Evolutionary conservation across 306 rosid species (phyloP).

Genomic region (Medicago arabica): DNA sequence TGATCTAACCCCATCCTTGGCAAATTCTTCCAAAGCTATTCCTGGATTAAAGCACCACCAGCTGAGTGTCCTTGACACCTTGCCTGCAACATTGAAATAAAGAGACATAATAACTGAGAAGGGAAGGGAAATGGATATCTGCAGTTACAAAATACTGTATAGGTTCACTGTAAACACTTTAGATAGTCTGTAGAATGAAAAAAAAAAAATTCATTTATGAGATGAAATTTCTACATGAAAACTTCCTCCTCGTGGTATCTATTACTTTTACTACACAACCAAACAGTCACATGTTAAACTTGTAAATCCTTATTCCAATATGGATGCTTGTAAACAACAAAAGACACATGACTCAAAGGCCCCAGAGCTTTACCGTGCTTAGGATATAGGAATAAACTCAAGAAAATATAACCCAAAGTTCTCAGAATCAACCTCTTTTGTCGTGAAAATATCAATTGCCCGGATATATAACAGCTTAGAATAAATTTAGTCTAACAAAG

Average conservation of each 20-base stretch:
- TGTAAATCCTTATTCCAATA: slow-evolving; percentile 28
- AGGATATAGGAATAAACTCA: slow-evolving; percentile 25
- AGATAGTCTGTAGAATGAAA: slow-evolving; percentile 28
- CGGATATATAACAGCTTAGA: neutral
- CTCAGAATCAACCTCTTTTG: slow-evolving; percentile 17
- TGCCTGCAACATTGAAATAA: slow-evolving; percentile 59
- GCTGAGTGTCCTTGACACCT: slow-evolving; percentile 83
- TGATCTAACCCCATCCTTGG: slow-evolving; percentile 72
- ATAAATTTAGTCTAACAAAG: neutral
- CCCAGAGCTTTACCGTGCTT: slow-evolving; percentile 18
- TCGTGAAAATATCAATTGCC: slow-evolving; percentile 4
- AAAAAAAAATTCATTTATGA: slow-evolving; percentile 28
- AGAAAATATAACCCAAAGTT: slow-evolving; percentile 16
- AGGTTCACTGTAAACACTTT: slow-evolving; percentile 30
- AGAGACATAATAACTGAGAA: slow-evolving; percentile 39
- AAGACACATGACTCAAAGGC: slow-evolving; percentile 24
- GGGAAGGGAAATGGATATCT: slow-evolving; percentile 28
- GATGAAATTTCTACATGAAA: slow-evolving; percentile 34
- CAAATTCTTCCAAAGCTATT: slow-evolving; percentile 86
- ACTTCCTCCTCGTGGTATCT: slow-evolving; percentile 11
- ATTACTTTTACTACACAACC: slow-evolving; percentile 14
- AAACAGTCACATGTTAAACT: slow-evolving; percentile 22
- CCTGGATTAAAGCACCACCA: slow-evolving; percentile 99
- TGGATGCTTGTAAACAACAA: neutral
- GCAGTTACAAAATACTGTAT: slow-evolving; percentile 22